Conservation (phyloP, 768 basidiomycete species). For the Boletellus sp. region DNA sequence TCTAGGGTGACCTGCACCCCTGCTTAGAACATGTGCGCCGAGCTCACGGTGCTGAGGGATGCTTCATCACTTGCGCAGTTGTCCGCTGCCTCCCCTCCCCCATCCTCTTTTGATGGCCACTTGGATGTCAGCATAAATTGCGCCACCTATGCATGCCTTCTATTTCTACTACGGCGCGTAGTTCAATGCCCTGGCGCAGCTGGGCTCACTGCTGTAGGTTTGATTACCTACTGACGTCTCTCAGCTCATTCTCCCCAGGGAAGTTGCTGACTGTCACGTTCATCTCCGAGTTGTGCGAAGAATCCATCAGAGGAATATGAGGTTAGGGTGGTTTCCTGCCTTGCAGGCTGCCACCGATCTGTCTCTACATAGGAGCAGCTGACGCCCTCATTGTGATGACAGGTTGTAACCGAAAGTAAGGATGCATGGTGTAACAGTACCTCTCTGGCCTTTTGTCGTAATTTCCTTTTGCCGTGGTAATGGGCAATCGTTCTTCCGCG, state of each 20-base stretch:
- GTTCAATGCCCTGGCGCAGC: slow-evolving; percentile 17
- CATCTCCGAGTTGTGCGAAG: slow-evolving; percentile 23
- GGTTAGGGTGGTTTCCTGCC: slow-evolving; percentile 12
- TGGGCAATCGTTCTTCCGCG: slow-evolving; percentile 12
- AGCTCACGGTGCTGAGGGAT: slow-evolving; percentile 3
- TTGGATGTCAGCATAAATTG: slow-evolving; percentile 5
- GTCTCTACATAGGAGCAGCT: slow-evolving; percentile 4
- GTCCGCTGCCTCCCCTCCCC: slow-evolving; percentile 6
- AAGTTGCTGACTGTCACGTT: slow-evolving; percentile 8
- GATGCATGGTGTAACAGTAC: slow-evolving; percentile 9
- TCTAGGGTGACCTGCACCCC: slow-evolving; percentile 8
- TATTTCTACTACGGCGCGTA: slow-evolving; percentile 20
- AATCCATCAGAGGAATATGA: slow-evolving; percentile 12
- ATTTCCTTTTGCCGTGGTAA: slow-evolving; percentile 12
- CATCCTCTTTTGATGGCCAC: slow-evolving; percentile 12
- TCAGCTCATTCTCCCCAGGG: slow-evolving; percentile 4
- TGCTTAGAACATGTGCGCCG: slow-evolving; percentile 1
- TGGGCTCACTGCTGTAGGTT: slow-evolving; percentile 3
- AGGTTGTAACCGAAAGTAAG: slow-evolving; percentile 7
- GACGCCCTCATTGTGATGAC: slow-evolving; percentile 15
- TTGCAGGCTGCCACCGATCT: slow-evolving; percentile 19
- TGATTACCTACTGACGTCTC: slow-evolving; percentile 11
- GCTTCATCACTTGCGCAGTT: slow-evolving; percentile 8
- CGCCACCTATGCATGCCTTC: slow-evolving; percentile 18
- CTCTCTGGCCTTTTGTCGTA: neutral